Base-by-base conservation (phyloP, 352 stramenopile species). In the Phytophthora cactorum region DNA sequence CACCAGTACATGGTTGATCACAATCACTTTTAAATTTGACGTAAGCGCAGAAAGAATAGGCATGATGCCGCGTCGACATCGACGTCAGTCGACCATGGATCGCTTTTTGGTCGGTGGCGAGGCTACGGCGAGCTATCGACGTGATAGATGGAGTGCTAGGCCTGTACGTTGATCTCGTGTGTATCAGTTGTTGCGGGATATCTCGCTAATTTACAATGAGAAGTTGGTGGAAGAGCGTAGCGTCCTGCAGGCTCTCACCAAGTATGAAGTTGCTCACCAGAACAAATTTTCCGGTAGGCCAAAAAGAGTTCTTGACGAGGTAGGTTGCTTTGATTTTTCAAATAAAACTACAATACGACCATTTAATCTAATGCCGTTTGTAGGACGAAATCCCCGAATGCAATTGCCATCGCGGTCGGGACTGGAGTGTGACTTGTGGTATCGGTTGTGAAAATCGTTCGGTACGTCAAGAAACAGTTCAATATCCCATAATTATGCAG, bases 371-470 rank as follows among this genome's bases (percentile, higher is more conserved):
- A 59, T 15, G 2, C 3, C 14, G 25, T 28, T 25, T 41, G 17
- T 51, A 50, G 45, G 32, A 56, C 45, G 56, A 56, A 6, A 55
- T 63, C 31, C 56, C 56, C 14, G 17, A 28, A 39, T 63, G 56
- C 34, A 56, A 63, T 14, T 63, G 44, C 9, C 12, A 14, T 39
- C 17, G 2, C 5, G 56, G 56, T 5, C 22, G 15, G 27, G 27
- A 28, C 22, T 63, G 45, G 44, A 47, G 22, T 29, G 0, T 25
- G 10, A 56, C 34, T 22, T 63, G 34, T 32, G 56, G 34, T 4
- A 49, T 38, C 9, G 56, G 32, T 29, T 63, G 45, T 41, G 45
- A 63, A 41, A 63, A 63, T 50, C 56, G 45, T 7, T 50, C 44
- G 32, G 56, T 55, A 49, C 22, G 45, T 29, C 7, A 0, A 27